A percentile compares a stretch with the other conserved stretches of the same genome.
phyloP scores from a whole-genome alignment of 2,329 filamentous ascomycete genomes.

The Trematosphaeria pertusa region DNA sequence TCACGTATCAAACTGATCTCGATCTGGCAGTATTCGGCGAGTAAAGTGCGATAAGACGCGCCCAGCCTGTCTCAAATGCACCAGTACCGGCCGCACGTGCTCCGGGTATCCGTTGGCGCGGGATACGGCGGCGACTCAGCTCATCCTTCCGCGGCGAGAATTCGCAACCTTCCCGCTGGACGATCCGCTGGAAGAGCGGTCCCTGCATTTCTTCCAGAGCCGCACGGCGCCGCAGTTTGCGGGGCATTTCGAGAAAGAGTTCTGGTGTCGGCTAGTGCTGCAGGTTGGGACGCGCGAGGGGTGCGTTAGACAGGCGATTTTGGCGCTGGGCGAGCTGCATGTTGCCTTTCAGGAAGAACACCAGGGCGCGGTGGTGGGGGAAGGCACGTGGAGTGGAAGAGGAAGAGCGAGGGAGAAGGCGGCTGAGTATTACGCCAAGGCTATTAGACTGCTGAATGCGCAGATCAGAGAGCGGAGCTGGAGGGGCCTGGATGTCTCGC shows the following conservation, averaged over 20 bases:
- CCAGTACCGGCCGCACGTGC: constrained; percentile 44
- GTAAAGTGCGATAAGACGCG: constrained; percentile 45
- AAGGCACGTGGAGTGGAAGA: neutral
- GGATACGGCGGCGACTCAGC: neutral
- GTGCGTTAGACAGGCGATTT: constrained; percentile 8
- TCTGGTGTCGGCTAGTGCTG: constrained; percentile 9
- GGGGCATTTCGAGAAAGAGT: constrained; percentile 6
- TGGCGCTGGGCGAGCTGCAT: constrained; percentile 10
- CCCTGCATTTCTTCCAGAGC: constrained; percentile 5
- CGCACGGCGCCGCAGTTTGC: constrained; percentile 5
- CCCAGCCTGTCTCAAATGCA: constrained; percentile 45
- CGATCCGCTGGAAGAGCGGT: constrained; percentile 6
- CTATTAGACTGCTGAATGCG: constrained; percentile 3
- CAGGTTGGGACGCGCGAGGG: constrained; percentile 1
- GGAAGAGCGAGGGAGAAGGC: neutral
- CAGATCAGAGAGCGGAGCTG: constrained; percentile 1
- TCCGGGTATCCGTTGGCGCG: constrained; percentile 42
- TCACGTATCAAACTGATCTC: neutral
- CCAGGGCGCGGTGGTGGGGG: neutral
- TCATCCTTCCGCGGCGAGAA: neutral
- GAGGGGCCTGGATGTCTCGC: constrained; percentile 7
- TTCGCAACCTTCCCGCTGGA: too few species aligned
- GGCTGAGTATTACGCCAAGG: constrained; percentile 1
- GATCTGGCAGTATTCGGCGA: constrained; percentile 16
- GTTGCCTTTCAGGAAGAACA: constrained; percentile 6